These are phyloP conservation scores for Raddia guianensis DNA, from an alignment of 176 grass and related monocot genomes.

Conservation along the genomic window DNA sequence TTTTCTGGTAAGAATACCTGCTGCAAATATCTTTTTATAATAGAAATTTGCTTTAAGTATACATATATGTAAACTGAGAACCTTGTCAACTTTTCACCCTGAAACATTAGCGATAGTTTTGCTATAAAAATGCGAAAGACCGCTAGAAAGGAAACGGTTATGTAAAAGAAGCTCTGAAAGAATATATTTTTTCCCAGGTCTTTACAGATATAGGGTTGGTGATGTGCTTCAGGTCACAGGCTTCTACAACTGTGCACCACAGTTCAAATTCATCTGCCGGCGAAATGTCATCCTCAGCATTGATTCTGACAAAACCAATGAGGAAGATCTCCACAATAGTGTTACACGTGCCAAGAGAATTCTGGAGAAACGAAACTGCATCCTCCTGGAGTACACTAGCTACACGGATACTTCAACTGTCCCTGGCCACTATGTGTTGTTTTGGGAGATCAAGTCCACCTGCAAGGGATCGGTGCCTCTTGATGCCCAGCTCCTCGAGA, in stretches of 20 bases:
- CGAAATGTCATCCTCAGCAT: constrained; percentile 77
- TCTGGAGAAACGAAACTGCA: constrained; percentile 52
- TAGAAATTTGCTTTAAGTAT: background rate
- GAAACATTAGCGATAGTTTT: background rate
- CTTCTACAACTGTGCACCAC: constrained; percentile 69
- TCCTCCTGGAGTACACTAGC: constrained; percentile 82
- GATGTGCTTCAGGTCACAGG: constrained; percentile 78
- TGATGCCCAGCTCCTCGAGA: constrained; percentile 51
- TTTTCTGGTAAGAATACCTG: constrained; percentile 59
- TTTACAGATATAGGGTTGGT: constrained; percentile 78
- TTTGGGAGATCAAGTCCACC: constrained; percentile 75
- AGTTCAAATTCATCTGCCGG: constrained; percentile 84
- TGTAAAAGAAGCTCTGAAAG: background rate
- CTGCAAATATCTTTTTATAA: background rate
- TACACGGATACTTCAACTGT: constrained; percentile 56
- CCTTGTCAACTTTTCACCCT: background rate
- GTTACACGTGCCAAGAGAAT: constrained; percentile 55
- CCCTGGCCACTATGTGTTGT: constrained; percentile 78
- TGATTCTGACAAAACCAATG: constrained; percentile 75
- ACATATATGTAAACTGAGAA: background rate
- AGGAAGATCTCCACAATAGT: constrained; percentile 80
- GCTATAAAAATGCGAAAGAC: background rate
- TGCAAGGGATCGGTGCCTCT: background rate
- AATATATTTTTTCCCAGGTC: constrained; percentile 46
- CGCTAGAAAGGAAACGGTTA: background rate